Percentiles rank a stretch among this genome's conserved stretches.
phyloP scores from a whole-genome alignment of 495 filamentous ascomycete species.

The Lepraria neglecta region DNA sequence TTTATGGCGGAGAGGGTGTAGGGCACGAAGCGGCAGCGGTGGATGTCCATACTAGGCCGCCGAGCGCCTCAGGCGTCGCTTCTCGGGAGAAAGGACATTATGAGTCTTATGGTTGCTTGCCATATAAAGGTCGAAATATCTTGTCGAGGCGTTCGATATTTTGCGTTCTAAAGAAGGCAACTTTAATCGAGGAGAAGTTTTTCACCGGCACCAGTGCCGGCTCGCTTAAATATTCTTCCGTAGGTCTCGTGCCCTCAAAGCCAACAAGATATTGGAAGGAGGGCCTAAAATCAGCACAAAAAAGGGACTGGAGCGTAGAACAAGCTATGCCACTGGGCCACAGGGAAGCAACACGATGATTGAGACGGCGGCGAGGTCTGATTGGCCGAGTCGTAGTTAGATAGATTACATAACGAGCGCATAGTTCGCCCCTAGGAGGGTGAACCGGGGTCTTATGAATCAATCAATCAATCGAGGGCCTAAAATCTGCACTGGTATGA shows the following conservation, averaged over 20 bases:
- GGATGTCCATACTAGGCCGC: constrained; percentile 69
- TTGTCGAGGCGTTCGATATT: not conserved
- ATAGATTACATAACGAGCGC: too few relatives aligned
- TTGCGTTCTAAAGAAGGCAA: not conserved
- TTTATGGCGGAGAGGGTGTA: constrained; percentile 92
- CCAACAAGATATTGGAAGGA: too few relatives aligned
- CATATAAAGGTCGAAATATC: not conserved
- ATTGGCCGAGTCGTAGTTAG: too few relatives aligned
- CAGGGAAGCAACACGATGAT: too few relatives aligned
- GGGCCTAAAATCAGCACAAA: too few relatives aligned
- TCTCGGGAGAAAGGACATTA: not conserved
- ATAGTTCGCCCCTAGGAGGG: too few relatives aligned
- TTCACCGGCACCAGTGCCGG: not conserved
- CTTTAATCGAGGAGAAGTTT: constrained; percentile 16
- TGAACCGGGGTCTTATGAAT: too few relatives aligned
- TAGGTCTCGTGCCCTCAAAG: not conserved
- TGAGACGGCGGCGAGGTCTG: too few relatives aligned
- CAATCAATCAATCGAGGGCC: too few relatives aligned
- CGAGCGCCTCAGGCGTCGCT: not conserved
- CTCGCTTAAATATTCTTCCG: constrained; percentile 6
- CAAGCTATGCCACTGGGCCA: too few relatives aligned
- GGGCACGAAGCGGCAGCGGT: constrained; percentile 94
- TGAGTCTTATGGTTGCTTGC: not conserved
- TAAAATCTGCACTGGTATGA: too few relatives aligned
- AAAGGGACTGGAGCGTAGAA: too few relatives aligned